Evolutionary conservation across 2,329 filamentous ascomycete species (phyloP).

Genomic region (Xylariaceae sp.): DNA sequence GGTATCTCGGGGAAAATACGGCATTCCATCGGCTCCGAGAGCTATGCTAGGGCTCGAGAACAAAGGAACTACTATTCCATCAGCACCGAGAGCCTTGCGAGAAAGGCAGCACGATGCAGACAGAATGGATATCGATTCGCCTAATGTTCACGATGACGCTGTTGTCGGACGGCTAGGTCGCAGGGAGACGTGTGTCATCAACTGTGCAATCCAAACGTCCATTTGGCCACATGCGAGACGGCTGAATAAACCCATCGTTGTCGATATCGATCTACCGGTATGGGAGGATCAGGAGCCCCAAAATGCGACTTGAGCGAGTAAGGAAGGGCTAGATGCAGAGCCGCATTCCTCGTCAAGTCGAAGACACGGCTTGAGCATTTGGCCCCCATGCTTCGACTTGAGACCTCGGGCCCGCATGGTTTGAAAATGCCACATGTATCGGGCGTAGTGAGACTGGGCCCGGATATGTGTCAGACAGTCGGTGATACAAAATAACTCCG

Average conservation of each 20-base stretch:
- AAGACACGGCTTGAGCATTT: too few relatives aligned
- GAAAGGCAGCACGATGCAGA: conserved; percentile 40
- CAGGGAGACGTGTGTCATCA: conserved; percentile 73
- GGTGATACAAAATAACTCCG: too few relatives aligned
- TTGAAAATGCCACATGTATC: too few relatives aligned
- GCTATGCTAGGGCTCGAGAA: neutral
- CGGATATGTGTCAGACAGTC: too few relatives aligned
- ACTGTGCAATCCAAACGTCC: conserved; percentile 71
- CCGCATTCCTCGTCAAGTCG: too few relatives aligned
- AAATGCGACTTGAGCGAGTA: neutral
- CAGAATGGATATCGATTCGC: neutral
- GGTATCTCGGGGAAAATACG: neutral
- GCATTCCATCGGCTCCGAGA: too few relatives aligned
- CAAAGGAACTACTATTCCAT: conserved; percentile 3
- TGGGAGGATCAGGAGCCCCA: conserved; percentile 35
- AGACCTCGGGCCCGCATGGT: too few relatives aligned
- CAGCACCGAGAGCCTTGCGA: conserved; percentile 38
- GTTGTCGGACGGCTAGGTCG: conserved; percentile 44
- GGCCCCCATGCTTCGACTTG: too few relatives aligned
- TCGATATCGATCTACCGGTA: conserved; percentile 72
- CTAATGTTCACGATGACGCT: conserved; percentile 38
- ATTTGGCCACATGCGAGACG: conserved; percentile 66
- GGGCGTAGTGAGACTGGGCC: too few relatives aligned
- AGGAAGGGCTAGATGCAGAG: too few relatives aligned
- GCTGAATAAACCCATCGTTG: conserved; percentile 79